Conservation (phyloP, 768 basidiomycete genomes). For the Mycena vulgaris region DNA sequence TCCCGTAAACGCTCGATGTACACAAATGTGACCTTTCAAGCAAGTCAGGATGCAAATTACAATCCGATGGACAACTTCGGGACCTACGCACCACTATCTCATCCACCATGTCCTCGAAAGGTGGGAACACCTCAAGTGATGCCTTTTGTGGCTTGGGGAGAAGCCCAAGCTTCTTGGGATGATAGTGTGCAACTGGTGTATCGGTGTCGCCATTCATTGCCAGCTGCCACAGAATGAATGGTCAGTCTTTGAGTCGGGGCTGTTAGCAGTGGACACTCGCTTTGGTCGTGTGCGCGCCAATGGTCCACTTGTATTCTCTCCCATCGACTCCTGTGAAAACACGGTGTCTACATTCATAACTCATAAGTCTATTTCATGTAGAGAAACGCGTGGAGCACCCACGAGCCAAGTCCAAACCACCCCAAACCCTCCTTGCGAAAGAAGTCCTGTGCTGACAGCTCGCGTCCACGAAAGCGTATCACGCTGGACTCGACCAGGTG, state of each 20-base stretch:
- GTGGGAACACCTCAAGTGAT: slow-evolving; percentile 46
- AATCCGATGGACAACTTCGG: not conserved
- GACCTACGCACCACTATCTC: slow-evolving; percentile 42
- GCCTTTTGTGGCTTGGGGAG: slow-evolving; percentile 33
- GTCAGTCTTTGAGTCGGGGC: not conserved
- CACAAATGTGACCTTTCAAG: slow-evolving; percentile 45
- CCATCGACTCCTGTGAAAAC: slow-evolving; percentile 53
- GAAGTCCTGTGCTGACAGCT: slow-evolving; percentile 45
- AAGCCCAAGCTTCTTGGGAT: slow-evolving; percentile 24
- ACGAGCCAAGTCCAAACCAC: slow-evolving; percentile 43
- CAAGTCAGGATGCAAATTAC: no score
- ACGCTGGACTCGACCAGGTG: slow-evolving; percentile 46
- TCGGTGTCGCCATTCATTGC: slow-evolving; percentile 39
- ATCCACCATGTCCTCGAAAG: slow-evolving; percentile 47
- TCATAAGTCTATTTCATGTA: not conserved
- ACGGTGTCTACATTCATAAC: slow-evolving; percentile 42
- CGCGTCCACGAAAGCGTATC: slow-evolving; percentile 47
- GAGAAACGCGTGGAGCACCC: not conserved
- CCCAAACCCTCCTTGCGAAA: slow-evolving; percentile 44
- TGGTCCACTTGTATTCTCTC: slow-evolving; percentile 51
- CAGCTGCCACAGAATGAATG: slow-evolving; percentile 29
- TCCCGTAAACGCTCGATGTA: slow-evolving; percentile 48
- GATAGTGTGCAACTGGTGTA: slow-evolving; percentile 39
- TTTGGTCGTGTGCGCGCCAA: slow-evolving; percentile 42
- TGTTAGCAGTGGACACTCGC: not conserved